Evolutionary conservation across 202 grass and related monocot genomes (phyloP), one percentile per base, ranked within the genome.

Genomic region (Musa balbisiana): DNA sequence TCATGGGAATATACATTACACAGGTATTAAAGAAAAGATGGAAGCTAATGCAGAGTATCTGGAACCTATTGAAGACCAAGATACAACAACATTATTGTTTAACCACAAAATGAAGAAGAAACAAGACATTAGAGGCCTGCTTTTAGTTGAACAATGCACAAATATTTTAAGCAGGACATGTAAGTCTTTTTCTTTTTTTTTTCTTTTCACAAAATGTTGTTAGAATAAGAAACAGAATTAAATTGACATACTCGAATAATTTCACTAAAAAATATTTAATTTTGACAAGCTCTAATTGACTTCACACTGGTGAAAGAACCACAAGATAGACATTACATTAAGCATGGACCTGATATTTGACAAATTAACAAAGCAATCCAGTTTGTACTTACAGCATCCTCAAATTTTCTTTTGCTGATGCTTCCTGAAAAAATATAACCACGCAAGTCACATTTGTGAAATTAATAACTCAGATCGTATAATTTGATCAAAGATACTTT

Each of bases 311-410:
- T 33, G 22, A 62, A 1, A 54, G 12, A n/a, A 55, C n/a, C 11
- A 65, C 56, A 64, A 69, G 4, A 43, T 54, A 54, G 22, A 68
- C 33, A 43, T 27, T 81, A 6, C 26, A 67, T 63, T 49, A 15
- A 79, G 49, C 33, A 63, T 78, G 63, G 64, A 49, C 12, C 24
- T 52, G 2, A 26, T 62, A 20, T 10, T 27, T 20, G 3, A 73
- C 59, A 51, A 10, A 70, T 49, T 13, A 51, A 51, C 49, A 8
- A 84, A 60, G 20, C 50, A 80, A 72, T 68, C 49, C 2, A 9
- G 23, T 1, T 49, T 71, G 67, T 68, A 89, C 94, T 87, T 76
- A 94, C 87, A 17, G 85, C 78, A 82, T 88, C 73, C 74, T 94
- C 87, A 80, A 89, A 0, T 78, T 80, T 98, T 55, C 54, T 20